Base-by-base conservation (phyloP, 306 rosid genomes). In the Carpinus fangiana region DNA sequence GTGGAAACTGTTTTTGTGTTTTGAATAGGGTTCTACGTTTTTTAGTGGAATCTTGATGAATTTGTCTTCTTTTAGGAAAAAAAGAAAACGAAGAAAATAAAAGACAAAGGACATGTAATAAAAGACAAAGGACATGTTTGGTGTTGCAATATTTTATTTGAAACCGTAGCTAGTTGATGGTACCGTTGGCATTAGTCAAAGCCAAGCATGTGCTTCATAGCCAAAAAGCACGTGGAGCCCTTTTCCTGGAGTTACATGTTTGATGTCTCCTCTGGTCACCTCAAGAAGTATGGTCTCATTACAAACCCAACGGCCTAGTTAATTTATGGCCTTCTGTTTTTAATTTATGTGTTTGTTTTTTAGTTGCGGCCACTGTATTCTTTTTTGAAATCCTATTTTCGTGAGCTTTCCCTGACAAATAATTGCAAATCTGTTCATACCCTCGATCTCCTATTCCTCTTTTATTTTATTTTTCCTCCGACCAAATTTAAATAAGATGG, bases 181-280 rank as follows among this genome's bases (percentile, higher is more conserved):
- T 31, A 31, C 41, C 6, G 17, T 65, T 65, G 12, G 53, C 34
- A 79, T 59, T 43, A 78, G 89, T 82, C 84, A 87, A 86, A 82
- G 77, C 68, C 72, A 52, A 64, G 72, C 85, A 78, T 83, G 83
- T 80, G 89, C 76, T 61, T 61, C 62, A 50, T 73, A 52, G 76
- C 84, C 82, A 76, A 78, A 79, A 79, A 75, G 84, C 90, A 83
- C 90, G 82, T 86, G 94, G 86, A 87, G 79, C 81, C 87, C 89
- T 79, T 79, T 85, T 41, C 70, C 84, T 77, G 52, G 77, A 71
- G 52, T 73, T 71, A 73, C 77, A 65, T 78, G 53, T 52, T 86
- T 41, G 52, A 59, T 79, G 80, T 41, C 82, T 79, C 76, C 62
- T 73, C 64, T n/a, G 61, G 78, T 74, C 80, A 84, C 54, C 79